Evolutionary conservation across 1,139 yeast species (phyloP).

Genomic region (Debaryomyces sp.): DNA sequence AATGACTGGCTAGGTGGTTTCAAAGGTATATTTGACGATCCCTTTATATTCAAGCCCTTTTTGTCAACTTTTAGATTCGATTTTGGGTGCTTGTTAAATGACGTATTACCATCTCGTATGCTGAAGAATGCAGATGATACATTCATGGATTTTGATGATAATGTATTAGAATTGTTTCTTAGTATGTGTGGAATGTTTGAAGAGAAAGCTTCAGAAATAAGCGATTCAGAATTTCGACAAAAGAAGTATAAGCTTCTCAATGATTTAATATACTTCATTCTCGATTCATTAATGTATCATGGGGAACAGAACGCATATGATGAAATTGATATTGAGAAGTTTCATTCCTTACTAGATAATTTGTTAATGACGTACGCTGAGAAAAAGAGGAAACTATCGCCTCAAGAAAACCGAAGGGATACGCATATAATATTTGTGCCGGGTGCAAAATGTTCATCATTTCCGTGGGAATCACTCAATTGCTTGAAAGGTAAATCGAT

Average conservation of each 20-base stretch:
- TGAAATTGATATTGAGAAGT: slow-evolving; percentile 60
- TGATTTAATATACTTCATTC: slow-evolving; percentile 63
- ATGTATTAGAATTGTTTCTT: slow-evolving; percentile 54
- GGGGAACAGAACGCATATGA: slow-evolving; percentile 69
- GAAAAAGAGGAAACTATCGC: slow-evolving; percentile 15
- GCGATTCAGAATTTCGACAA: neutral
- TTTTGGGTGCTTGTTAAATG: slow-evolving; percentile 33
- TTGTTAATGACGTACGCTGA: slow-evolving; percentile 41
- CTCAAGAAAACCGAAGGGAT: slow-evolving; percentile 5
- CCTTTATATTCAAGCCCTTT: slow-evolving; percentile 6
- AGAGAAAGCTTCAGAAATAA: neutral
- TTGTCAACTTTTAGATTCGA: slow-evolving; percentile 39
- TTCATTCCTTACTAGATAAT: slow-evolving; percentile 31
- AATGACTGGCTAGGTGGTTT: slow-evolving; percentile 83
- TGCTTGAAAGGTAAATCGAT: slow-evolving; percentile 57
- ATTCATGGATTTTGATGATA: slow-evolving; percentile 48
- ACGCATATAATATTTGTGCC: slow-evolving; percentile 72
- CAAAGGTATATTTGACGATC: slow-evolving; percentile 54
- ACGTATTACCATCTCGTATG: slow-evolving; percentile 41
- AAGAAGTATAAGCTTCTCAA: slow-evolving; percentile 29
- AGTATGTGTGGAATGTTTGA: slow-evolving; percentile 33
- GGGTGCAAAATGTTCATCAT: slow-evolving; percentile 59
- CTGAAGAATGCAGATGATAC: slow-evolving; percentile 10
- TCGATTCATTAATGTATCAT: slow-evolving; percentile 62
- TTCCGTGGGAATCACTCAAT: slow-evolving; percentile 90